These are phyloP conservation scores for Mikania micrantha DNA, from an alignment of 129 eudicot species.

Conservation along the genomic window DNA sequence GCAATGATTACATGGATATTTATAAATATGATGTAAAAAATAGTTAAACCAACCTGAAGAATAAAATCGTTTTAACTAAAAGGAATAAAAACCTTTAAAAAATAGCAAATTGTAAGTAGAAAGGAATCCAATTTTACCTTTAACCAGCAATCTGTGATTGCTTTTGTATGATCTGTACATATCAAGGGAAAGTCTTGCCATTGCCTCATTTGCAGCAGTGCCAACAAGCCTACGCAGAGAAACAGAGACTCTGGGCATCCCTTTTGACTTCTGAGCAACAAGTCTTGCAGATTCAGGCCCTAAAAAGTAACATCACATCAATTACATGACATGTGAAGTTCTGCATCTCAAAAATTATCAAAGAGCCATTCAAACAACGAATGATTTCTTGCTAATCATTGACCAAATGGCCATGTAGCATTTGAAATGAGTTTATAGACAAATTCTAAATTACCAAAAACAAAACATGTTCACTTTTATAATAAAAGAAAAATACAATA, in stretches of 20 bases:
- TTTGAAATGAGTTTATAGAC: not conserved
- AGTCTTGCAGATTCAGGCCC: slow-evolving; percentile 67
- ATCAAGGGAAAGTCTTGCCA: slow-evolving; percentile 53
- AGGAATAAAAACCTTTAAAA: not conserved
- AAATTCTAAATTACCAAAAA: not conserved
- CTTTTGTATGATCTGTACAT: slow-evolving; percentile 41
- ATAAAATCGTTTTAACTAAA: not conserved
- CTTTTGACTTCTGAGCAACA: slow-evolving; percentile 79
- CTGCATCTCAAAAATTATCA: not conserved
- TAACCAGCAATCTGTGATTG: slow-evolving; percentile 28
- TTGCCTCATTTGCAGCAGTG: slow-evolving; percentile 58
- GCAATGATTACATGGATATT: not conserved
- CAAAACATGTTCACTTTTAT: not conserved
- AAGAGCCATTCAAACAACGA: not conserved
- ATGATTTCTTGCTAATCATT: not conserved
- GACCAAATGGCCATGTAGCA: not conserved
- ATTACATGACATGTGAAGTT: not conserved
- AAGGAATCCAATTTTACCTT: slow-evolving; percentile 36
- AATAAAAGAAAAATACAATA: too few relatives aligned
- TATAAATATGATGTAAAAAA: not conserved
- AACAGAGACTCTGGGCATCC: slow-evolving; percentile 69
- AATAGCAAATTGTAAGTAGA: not conserved
- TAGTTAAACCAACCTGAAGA: not conserved
- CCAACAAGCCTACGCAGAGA: slow-evolving; percentile 49
- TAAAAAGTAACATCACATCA: slow-evolving; percentile 14